Evolutionary conservation across 306 rosid genomes (phyloP).

Genomic region (Medicago lupulina): DNA sequence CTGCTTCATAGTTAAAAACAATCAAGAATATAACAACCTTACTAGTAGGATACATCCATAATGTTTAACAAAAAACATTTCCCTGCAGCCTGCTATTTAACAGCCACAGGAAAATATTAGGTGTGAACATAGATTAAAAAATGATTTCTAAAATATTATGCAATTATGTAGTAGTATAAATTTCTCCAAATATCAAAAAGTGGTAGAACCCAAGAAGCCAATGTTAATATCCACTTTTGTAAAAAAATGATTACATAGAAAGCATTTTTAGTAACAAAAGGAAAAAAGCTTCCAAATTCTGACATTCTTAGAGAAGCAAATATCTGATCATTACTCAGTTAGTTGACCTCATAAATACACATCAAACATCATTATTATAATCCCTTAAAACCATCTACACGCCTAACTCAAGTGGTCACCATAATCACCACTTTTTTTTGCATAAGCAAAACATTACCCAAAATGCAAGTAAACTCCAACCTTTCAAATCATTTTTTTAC

Average conservation of each 20-base stretch:
- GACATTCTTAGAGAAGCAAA: conserved; percentile 47
- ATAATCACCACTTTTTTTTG: conserved; percentile 2
- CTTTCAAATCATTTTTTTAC: neutral
- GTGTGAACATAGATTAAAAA: conserved; percentile 4
- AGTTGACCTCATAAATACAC: conserved; percentile 44
- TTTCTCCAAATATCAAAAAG: conserved; percentile 21
- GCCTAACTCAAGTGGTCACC: conserved; percentile 22
- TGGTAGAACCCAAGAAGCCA: conserved; percentile 35
- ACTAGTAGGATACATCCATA: conserved; percentile 6
- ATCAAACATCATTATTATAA: conserved; percentile 1
- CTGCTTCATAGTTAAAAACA: neutral
- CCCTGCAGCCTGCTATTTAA: conserved; percentile 10
- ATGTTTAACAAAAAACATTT: neutral
- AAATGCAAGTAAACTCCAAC: conserved; percentile 22
- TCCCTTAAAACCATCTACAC: conserved; percentile 10
- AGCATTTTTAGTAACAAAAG: conserved; percentile 23
- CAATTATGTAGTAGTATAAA: neutral
- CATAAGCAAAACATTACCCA: conserved; percentile 30
- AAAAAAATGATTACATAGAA: conserved; percentile 13
- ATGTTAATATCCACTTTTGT: conserved; percentile 31
- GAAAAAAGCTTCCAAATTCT: conserved; percentile 31
- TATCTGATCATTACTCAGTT: conserved; percentile 17
- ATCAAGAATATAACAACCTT: conserved; percentile 28
- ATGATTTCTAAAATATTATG: conserved; percentile 4
- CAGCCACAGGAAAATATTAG: conserved; percentile 25